phyloP scores from a whole-genome alignment of 2,329 filamentous ascomycete genomes.

The Penicillium janthinellum region DNA sequence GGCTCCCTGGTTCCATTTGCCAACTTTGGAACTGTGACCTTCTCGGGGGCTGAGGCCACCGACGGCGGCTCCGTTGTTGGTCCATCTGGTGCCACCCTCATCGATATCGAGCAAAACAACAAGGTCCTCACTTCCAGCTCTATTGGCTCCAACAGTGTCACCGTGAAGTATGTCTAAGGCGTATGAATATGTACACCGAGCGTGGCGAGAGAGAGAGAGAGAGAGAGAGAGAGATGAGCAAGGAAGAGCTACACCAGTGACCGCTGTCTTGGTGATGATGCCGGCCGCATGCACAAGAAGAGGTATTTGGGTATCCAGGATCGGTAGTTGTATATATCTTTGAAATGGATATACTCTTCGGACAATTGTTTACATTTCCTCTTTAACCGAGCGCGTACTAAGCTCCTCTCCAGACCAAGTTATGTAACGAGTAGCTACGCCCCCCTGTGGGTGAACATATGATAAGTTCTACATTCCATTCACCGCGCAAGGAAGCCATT shows the following conservation, averaged over 20 bases:
- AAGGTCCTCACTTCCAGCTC: conserved; percentile 39
- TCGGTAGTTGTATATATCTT: not conserved
- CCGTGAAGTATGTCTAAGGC: conserved; percentile 28
- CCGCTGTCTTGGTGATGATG: not conserved
- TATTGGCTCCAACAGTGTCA: conserved; percentile 23
- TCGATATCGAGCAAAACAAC: conserved; percentile 50
- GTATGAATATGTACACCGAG: not conserved
- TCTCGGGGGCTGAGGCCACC: conserved; percentile 45
- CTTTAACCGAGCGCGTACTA: no score
- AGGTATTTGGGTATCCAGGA: no score
- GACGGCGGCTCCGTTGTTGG: conserved; percentile 33
- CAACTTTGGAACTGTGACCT: conserved; percentile 52
- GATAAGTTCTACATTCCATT: not conserved
- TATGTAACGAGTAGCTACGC: not conserved
- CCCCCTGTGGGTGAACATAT: not conserved
- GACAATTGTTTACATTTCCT: no score
- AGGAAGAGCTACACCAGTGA: no score
- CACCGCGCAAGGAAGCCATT: no score
- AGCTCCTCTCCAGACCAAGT: not conserved
- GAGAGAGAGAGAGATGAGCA: not conserved
- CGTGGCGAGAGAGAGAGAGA: no score
- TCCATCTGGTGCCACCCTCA: conserved; percentile 42
- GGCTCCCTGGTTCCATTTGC: conserved; percentile 48
- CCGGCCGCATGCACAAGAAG: not conserved
- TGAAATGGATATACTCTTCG: not conserved